These are phyloP conservation scores for Spergularia marina DNA, from an alignment of 148 eudicot genomes.

Conservation along the genomic window DNA sequence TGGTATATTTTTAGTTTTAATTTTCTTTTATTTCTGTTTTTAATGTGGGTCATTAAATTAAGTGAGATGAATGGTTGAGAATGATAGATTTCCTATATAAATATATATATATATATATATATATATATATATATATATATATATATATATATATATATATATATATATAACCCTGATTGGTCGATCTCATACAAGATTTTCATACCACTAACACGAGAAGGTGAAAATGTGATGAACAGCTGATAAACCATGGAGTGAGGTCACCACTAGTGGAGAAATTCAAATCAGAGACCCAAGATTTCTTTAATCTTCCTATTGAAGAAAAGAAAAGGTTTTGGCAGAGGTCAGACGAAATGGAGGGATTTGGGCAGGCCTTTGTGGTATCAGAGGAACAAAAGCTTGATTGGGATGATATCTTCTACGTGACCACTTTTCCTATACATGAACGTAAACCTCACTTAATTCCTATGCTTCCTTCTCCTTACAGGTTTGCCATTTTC, in stretches of 20 bases:
- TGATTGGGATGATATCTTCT: slow-evolving; percentile 40
- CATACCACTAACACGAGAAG: too few relatives aligned
- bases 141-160: too few relatives aligned
- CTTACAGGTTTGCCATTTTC: slow-evolving; percentile 18
- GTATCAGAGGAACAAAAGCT: slow-evolving; percentile 38
- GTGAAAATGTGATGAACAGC: slow-evolving; percentile 2
- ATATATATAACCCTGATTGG: too few relatives aligned
- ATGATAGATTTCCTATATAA: too few relatives aligned
- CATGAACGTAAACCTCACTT: slow-evolving; percentile 21
- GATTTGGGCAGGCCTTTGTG: slow-evolving; percentile 39
- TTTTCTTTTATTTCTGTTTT: too few relatives aligned
- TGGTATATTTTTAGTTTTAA: too few relatives aligned
- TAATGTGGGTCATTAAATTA: too few relatives aligned
- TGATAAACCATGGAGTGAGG: slow-evolving; percentile 35
- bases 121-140: too few relatives aligned
- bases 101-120: too few relatives aligned
- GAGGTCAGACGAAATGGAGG: slow-evolving; percentile 20
- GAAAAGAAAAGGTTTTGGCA: slow-evolving; percentile 38
- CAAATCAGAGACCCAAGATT: slow-evolving; percentile 20
- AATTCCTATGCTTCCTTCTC: slow-evolving; percentile 24
- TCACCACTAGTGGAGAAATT: slow-evolving; percentile 25
- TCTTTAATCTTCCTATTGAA: slow-evolving; percentile 30
- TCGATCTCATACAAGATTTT: too few relatives aligned
- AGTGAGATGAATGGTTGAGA: too few relatives aligned
- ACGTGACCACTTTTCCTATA: slow-evolving; percentile 22